These are phyloP conservation scores for Apophysomyces sp. DNA, from an alignment of 371 early-diverging fungal genomes.

Conservation along the genomic window DNA sequence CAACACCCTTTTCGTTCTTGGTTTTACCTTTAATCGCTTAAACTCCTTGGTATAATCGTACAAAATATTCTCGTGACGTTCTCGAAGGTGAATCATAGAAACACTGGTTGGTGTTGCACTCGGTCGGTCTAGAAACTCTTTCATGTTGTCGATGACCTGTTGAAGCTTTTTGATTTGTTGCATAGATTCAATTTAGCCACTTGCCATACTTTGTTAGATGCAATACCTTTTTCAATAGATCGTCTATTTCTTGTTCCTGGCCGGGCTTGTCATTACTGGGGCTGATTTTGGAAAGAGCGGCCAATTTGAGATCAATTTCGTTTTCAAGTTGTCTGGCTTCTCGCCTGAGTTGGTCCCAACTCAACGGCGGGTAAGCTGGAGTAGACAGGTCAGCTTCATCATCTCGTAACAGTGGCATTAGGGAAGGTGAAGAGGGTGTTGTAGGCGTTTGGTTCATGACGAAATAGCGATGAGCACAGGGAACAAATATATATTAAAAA, in stretches of 20 bases:
- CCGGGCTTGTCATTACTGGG: slow-evolving; percentile 30
- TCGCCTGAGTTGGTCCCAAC: slow-evolving; percentile 68
- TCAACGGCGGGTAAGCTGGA: slow-evolving; percentile 10
- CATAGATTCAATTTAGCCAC: neutral
- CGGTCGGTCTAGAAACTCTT: slow-evolving; percentile 53
- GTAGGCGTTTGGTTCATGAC: slow-evolving; percentile 3
- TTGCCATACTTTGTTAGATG: neutral
- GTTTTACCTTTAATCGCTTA: slow-evolving; percentile 52
- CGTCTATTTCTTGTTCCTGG: slow-evolving; percentile 59
- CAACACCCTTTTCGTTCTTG: neutral
- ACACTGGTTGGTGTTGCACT: slow-evolving; percentile 57
- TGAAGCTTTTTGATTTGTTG: slow-evolving; percentile 40
- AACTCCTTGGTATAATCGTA: slow-evolving; percentile 73
- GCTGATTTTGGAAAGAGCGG: slow-evolving; percentile 41
- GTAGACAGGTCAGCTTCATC: slow-evolving; percentile 16
- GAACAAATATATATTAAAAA: neutral
- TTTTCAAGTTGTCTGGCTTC: slow-evolving; percentile 69
- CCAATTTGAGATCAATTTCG: slow-evolving; percentile 63
- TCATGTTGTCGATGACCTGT: slow-evolving; percentile 50
- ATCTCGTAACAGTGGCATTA: slow-evolving; percentile 14
- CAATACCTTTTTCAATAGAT: slow-evolving; percentile 56
- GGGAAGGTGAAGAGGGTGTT: slow-evolving; percentile 13
- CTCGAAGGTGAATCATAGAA: slow-evolving; percentile 68
- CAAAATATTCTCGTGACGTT: slow-evolving; percentile 71
- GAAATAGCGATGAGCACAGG: neutral